These are phyloP conservation scores for Fusarium setosum DNA, from an alignment of 2,329 filamentous ascomycete species.

Conservation along the genomic window DNA sequence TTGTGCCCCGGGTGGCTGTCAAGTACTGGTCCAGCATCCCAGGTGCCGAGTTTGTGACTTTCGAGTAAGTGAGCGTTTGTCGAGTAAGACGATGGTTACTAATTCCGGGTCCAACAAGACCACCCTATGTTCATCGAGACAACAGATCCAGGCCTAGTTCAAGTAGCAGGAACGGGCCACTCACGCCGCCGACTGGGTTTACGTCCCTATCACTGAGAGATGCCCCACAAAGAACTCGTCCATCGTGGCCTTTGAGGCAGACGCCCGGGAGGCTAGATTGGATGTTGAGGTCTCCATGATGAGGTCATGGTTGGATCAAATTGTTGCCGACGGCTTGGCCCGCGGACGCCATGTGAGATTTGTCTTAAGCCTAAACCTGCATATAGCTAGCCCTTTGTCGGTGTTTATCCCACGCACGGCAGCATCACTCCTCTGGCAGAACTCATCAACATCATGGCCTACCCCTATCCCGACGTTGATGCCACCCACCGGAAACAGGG, in stretches of 20 bases:
- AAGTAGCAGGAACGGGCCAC: conserved; percentile 10
- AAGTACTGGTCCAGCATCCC: conserved; percentile 18
- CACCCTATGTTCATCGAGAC: conserved; percentile 12
- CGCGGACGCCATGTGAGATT: conserved; percentile 1
- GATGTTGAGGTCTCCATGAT: conserved; percentile 1
- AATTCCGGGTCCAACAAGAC: neutral
- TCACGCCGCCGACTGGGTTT: conserved; percentile 11
- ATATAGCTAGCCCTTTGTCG: neutral
- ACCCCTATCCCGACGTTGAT: conserved; percentile 10
- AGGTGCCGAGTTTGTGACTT: neutral
- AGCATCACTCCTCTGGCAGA: neutral
- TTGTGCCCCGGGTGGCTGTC: conserved; percentile 8
- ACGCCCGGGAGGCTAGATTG: conserved; percentile 14
- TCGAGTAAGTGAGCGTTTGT: neutral
- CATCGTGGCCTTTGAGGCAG: conserved; percentile 5
- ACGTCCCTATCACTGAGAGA: neutral
- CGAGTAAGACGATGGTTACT: neutral
- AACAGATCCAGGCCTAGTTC: conserved; percentile 11
- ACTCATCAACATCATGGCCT: conserved; percentile 8
- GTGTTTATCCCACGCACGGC: conserved; percentile 8
- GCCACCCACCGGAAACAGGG: conserved; percentile 3
- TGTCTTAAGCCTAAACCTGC: fast-evolving
- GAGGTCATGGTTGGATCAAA: conserved; percentile 15
- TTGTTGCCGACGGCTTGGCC: neutral
- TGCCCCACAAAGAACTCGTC: conserved; percentile 6